Base-by-base conservation (phyloP, 345 rosid genomes). In the Microcos paniculata region DNA sequence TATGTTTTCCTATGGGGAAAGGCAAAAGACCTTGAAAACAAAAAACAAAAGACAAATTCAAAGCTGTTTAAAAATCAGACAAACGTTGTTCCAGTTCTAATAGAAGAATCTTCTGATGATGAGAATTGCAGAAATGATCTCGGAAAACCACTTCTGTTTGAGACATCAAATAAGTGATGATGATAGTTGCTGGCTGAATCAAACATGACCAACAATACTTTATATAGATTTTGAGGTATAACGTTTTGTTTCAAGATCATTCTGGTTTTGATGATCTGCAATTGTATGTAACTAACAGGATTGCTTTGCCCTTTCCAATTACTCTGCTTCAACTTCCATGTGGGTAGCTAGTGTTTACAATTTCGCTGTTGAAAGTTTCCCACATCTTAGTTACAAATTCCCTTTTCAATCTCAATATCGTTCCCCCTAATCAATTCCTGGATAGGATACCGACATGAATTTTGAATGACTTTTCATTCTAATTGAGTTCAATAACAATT, bases 1-100 rank as follows among this genome's bases (percentile, higher is more conserved):
- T 86, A 86, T 58, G 33, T 68, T 16, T 86, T 86, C 49, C 86
- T 89, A 1, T 91, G 96, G 93, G 93, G 92, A 18, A 88, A 88
- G 63, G 89, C 88, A 61, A 70, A 84, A 70, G 91, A 88, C 56
- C 72, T 78, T 4, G 71, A 56, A 70, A 82, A 76, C 63, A 70
- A 38, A 19, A 68, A 30, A 77, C 61, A 26, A 31, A 77, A 64
- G 21, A 56, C 19, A 19, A 70, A 84, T 53, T 35, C 74, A 1
- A 85, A 3, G 40, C 40, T 35, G 40, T 35, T 35, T 35, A 7
- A 35, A 35, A 85, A 79, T 70, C 38, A 78, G 33, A 72, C 42
- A 7, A 77, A 11, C 43, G 62, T 42, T 46, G 79, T 72, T 23
- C 75, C 85, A 70, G 78, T 80, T 71, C 59, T 73, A n/a, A 68